Evolutionary conservation across 192 early-diverging fungal species (phyloP), one percentile per base, ranked within the genome.

Genomic region (Coemansia sp.): DNA sequence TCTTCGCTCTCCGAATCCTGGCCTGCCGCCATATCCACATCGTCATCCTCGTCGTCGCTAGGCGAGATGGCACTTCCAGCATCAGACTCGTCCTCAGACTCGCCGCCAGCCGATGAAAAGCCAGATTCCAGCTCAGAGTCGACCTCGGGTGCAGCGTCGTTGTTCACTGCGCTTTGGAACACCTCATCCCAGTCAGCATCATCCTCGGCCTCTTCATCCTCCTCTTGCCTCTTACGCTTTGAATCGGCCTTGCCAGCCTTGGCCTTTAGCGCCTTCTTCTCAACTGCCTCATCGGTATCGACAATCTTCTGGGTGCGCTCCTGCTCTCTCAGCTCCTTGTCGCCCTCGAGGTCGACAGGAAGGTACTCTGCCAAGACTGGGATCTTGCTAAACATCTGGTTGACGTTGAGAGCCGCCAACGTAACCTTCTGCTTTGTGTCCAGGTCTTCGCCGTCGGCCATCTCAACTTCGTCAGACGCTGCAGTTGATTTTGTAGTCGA

Each of bases 331-430:
- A 86, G 66, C 55, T 86, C 76, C 74, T 36, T 84, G 84, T 63
- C 86, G 33, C 86, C 87, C 48, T 81, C 87, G 71, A 95, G 76
- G 74, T 99, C 95, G 33, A 94, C 89, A 5, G 88, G 86, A 67
- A 94, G 69, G 67, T 93, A 99, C 14, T 93, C 88, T 13, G 93
- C 83, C 51, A 87, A 79, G 3, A 99, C 94, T 16, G 85, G 88
- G 59, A 99, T 97, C 85, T 97, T 96, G 74, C 86, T 87, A 70
- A 99, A 94, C 68, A 87, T 72, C 75, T 99, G 97, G 65, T 91
- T 89, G 11, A 97, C 92, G 33, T 86, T 81, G 60, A 84, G 83
- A 6, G 78, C 51, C 11, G 65, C 71, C n/a, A 60, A 59, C 3
- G 51, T 67, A 16, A 66, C 63, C 11, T 53, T 58, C 31, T 62